These are phyloP conservation scores for Triglochin maritima DNA, from an alignment of 106 monocot genomes.

Conservation along the genomic window DNA sequence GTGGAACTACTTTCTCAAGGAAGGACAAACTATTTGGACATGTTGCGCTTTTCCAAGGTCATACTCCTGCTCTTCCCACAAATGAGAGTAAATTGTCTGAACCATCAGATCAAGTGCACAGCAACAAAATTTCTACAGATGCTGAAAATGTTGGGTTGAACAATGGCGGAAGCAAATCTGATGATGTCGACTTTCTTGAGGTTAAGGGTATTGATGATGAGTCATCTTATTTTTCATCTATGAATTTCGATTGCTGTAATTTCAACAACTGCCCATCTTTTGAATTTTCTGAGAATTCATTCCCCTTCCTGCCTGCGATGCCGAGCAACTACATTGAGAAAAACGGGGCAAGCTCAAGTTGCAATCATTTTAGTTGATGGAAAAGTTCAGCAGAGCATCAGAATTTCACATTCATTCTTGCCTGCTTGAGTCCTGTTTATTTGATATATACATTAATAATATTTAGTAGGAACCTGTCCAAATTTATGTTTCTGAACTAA, in stretches of 20 bases:
- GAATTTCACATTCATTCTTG: too few relatives aligned
- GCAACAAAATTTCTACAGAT: background rate
- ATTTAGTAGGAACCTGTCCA: too few relatives aligned
- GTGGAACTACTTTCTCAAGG: conserved; percentile 75
- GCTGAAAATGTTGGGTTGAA: conserved; percentile 3
- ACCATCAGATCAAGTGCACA: conserved; percentile 2
- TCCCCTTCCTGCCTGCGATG: conserved; percentile 4
- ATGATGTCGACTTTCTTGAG: conserved; percentile 9
- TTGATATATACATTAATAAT: too few relatives aligned
- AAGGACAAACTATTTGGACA: conserved; percentile 92
- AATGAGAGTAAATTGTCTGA: conserved; percentile 6
- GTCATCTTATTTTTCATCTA: conserved; percentile 3
- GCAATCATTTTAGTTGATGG: background rate
- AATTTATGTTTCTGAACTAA: too few relatives aligned
- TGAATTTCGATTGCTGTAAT: conserved; percentile 13
- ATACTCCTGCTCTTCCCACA: conserved; percentile 43
- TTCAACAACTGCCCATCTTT: conserved; percentile 7
- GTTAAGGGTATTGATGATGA: conserved; percentile 17
- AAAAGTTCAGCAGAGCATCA: background rate
- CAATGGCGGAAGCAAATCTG: conserved; percentile 2
- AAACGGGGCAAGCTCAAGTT: conserved; percentile 2
- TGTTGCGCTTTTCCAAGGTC: conserved; percentile 78
- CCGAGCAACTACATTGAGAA: background rate
- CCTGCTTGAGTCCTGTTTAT: too few relatives aligned
- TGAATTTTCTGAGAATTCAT: conserved; percentile 12